Percentiles rank a stretch among this genome's conserved stretches.
These are phyloP conservation scores for Sugiyamaella marilandica DNA, from an alignment of 805 yeast genomes.

Conservation along the genomic window DNA sequence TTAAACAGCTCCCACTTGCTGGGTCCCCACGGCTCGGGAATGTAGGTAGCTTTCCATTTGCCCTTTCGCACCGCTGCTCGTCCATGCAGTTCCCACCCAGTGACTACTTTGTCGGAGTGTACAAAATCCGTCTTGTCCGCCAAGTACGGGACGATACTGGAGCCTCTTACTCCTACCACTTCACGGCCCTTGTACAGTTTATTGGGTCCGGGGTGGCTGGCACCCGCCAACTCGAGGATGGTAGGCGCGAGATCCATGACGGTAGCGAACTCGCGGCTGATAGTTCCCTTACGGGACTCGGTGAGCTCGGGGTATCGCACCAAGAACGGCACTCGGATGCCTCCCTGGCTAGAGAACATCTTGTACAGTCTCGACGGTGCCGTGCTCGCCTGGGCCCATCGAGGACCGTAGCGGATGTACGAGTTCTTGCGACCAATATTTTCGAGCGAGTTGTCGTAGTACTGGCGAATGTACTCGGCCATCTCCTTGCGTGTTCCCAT, in stretches of 20 bases:
- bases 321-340: slow-evolving; percentile 52
- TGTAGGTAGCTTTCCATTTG: slow-evolving; percentile 42
- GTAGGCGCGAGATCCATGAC: slow-evolving; percentile 61
- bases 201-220: slow-evolving; percentile 26
- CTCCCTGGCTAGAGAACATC: slow-evolving; percentile 57
- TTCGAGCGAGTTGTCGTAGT: slow-evolving; percentile 41
- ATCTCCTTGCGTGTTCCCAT: slow-evolving; percentile 26
- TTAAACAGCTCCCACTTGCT: slow-evolving; percentile 42
- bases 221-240: slow-evolving; percentile 44
- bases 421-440: slow-evolving; percentile 47
- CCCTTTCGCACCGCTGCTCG: slow-evolving; percentile 52
- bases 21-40: slow-evolving; percentile 46
- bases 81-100: slow-evolving; percentile 52
- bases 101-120: slow-evolving; percentile 26
- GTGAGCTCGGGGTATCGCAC: slow-evolving; percentile 40
- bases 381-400: slow-evolving; percentile 63
- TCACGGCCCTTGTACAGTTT: slow-evolving; percentile 38
- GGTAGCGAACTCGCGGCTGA: slow-evolving; percentile 40
- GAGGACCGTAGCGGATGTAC: slow-evolving; percentile 49
- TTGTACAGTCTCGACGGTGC: slow-evolving; percentile 53
- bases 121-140: slow-evolving; percentile 23
- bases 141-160: slow-evolving; percentile 41
- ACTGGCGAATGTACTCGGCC: slow-evolving; percentile 28
- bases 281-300: slow-evolving; percentile 24
- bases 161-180: slow-evolving; percentile 42